Percentiles rank a stretch among this genome's conserved stretches.
Conservation (phyloP, 2,329 filamentous ascomycete genomes). For the Apiospora rasikravindrae region DNA sequence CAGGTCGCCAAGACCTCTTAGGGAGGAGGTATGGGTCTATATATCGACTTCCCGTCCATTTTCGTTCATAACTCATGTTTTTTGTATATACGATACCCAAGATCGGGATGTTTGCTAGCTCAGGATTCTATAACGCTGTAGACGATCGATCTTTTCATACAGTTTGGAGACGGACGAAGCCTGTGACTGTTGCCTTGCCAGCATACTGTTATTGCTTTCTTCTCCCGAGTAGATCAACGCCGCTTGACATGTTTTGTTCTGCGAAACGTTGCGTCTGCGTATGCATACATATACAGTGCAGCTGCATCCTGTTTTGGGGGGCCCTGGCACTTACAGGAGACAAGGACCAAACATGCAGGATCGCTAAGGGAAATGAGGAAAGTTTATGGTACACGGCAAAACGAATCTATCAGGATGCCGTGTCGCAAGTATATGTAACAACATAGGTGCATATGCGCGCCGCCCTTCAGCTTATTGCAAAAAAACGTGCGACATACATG, state of each 20-base stretch:
- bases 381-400: neutral
- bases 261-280: neutral
- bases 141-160: neutral
- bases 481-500: conserved; percentile 8
- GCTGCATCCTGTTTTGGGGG: neutral
- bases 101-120: neutral
- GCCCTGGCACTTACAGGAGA: neutral
- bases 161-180: neutral
- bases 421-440: conserved; percentile 1
- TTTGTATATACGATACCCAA: neutral
- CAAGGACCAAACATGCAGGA: neutral
- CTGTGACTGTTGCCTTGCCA: conserved; percentile 4
- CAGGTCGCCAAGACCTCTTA: neutral
- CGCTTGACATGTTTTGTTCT: conserved; percentile 1
- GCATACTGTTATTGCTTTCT: neutral
- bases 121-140: neutral
- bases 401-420: neutral
- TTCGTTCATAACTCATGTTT: neutral
- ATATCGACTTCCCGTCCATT: neutral
- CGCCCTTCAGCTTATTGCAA: neutral
- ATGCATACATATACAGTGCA: neutral
- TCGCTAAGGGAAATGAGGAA: neutral
- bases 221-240: neutral
- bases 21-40: neutral
- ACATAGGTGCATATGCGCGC: neutral